These are phyloP conservation scores for Prinsepia uniflora DNA, from an alignment of 306 rosid species.

Conservation along the genomic window DNA sequence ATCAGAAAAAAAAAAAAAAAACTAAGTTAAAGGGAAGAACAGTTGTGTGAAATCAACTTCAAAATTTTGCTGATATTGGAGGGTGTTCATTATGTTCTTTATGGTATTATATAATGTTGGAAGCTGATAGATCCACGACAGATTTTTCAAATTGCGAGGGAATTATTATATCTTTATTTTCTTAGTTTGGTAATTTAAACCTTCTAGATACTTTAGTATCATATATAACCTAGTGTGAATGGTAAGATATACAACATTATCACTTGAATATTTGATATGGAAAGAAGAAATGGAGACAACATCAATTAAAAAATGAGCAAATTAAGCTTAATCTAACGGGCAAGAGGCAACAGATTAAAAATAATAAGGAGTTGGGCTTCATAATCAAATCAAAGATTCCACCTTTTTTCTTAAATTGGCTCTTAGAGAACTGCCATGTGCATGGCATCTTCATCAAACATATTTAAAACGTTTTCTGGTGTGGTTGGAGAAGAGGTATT, in stretches of 20 bases:
- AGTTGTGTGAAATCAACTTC: neutral
- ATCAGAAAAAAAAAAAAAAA: neutral
- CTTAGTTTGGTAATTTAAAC: neutral
- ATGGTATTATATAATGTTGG: neutral
- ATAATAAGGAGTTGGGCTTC: neutral
- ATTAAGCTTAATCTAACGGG: neutral
- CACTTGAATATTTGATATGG: neutral
- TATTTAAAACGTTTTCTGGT: neutral
- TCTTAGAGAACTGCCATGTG: neutral
- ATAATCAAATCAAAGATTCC: constrained; percentile 1
- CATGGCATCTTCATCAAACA: neutral
- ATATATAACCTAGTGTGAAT: neutral
- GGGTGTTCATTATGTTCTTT: neutral
- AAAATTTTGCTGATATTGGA: neutral
- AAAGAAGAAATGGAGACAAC: neutral
- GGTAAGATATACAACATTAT: no score
- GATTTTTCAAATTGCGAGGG: neutral
- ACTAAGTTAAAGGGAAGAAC: neutral
- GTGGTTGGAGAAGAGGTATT: neutral
- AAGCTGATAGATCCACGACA: constrained; percentile 6
- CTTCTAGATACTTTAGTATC: neutral
- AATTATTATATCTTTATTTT: neutral
- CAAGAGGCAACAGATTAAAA: neutral
- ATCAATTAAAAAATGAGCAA: neutral
- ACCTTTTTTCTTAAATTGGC: neutral